Base-by-base conservation (phyloP, 2,329 filamentous ascomycete genomes). In the Cercospora beticola region DNA sequence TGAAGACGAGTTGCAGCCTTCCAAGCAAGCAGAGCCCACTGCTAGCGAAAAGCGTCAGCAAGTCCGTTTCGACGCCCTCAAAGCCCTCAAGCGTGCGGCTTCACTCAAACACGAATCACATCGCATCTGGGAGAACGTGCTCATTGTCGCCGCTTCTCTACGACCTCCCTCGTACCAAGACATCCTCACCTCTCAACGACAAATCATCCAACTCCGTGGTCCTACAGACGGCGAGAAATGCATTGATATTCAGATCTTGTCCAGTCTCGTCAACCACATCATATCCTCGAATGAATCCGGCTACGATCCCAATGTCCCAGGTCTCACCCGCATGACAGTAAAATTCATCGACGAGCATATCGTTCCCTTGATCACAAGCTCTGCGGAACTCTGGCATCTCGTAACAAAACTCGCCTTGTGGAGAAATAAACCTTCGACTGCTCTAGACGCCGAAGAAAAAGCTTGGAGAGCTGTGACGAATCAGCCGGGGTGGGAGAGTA, bases 111-210 rank as follows among this genome's bases (percentile, higher is more conserved):
- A 92, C 79, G 90, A 93, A 74, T 94, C 94, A 81, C 92, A 91
- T 86, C 89, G 92, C 74, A 97, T 99, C 79, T 98, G 94, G 94
- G 92, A 97, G 78, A 99, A 99, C 75, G 90, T 98, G 16, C 87
- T 99, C 67, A 95, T 93, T 0, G 89, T 98, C 23, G 91, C 92
- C 0, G 88, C 92, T 0, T 91, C 92, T 1, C 86, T 95, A 30
- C 86, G 85, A 0, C 94, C 94, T 0, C 90, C 92, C 0, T 88
- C 90, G 0, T 89, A 93, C 76, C 79, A 84, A 0, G 93, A 97
- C 70, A 87, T 97, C 62, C 82, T 97, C 33, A 84, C 90, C 4
- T 92, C 92, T 0, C 86, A 95, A 68, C 87, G 86, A 49, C 88
- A 90, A 69, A 85, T 98, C 62, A 88, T 97, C 64, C 88, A 90